Base-by-base conservation (phyloP, 2,329 filamentous ascomycete genomes). In the Fusarium newnesense region DNA sequence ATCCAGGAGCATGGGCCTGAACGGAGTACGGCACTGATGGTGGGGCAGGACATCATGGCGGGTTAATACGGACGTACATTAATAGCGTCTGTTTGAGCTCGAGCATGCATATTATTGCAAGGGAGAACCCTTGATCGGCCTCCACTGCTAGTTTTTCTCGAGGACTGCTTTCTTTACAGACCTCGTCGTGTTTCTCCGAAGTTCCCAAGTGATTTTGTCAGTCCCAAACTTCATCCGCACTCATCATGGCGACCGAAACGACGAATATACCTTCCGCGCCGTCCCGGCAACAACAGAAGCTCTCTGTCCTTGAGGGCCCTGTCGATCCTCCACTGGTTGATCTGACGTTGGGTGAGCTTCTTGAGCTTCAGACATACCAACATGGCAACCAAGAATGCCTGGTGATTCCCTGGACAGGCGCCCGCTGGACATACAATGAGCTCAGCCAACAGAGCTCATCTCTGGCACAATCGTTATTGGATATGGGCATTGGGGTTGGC, bases 371-470 rank as follows among this genome's bases (percentile, higher is more conserved):
- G 81, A 91, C 88, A 49, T 85, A 89, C 56, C 86, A 90, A 53
- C 90, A 93, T 80, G 88, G 90, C 30, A 85, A 88, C 57, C 86
- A 88, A 60, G 92, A 95, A 79, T 93, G 90, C 68, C 81, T 95
- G 46, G 87, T 95, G 30, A 92, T 93, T 57, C 91, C 93, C 1
- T 95, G 92, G 92, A 94, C 92, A 0, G 90, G 90, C 2, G 88
- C 91, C 8, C 86, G 93, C 76, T 95, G 92, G 92, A 92, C 91
- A 0, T 93, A 93, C 81, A 86, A 88, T 69, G 86, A 91, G 67
- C 83, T 93, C 59, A 89, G 90, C 76, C 85, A 89, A 64, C 88
- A 92, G 81, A 89, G 88, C 75, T 86, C 88, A 49, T 84, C 87
- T 60, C 81, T 93, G 49, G 90, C 91, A 10, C 90, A 89, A 57